phyloP scores from a whole-genome alignment of 306 rosid species.

The Sesbania bispinosa region DNA sequence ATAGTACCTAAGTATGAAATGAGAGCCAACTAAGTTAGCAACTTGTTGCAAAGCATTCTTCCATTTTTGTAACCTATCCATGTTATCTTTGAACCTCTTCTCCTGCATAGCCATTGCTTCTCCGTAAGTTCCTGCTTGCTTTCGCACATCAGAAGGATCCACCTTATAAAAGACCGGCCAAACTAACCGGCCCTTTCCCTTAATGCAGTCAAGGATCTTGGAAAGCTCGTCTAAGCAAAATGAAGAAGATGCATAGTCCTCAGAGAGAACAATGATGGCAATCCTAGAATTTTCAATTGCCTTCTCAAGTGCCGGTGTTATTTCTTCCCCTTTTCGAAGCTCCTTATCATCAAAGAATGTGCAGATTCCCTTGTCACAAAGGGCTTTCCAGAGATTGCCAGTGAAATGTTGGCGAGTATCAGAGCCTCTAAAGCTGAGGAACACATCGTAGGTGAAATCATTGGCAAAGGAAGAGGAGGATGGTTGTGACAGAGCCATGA shows the following conservation, averaged over 20 bases:
- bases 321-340: not conserved
- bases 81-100: not conserved
- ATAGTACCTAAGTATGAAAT: not conserved
- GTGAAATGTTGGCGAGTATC: constrained; percentile 7
- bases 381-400: constrained; percentile 13
- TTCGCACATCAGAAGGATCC: not conserved
- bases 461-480: not conserved
- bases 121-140: not conserved
- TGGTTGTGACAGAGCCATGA: too few species aligned
- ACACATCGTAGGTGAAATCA: constrained; percentile 12
- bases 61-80: not conserved
- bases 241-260: not conserved
- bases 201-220: not conserved
- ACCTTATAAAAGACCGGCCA: too few species aligned
- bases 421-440: constrained; percentile 12
- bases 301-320: not conserved
- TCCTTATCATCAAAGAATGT: constrained; percentile 12
- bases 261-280: not conserved
- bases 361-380: not conserved
- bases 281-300: constrained; percentile 16
- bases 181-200: not conserved
- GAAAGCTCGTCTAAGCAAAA: constrained; percentile 10
- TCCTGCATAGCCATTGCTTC: not conserved
- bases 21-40: not conserved
- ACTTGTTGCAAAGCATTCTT: not conserved